phyloP scores from a whole-genome alignment of 129 eudicot genomes.

The Flaveria robusta region DNA sequence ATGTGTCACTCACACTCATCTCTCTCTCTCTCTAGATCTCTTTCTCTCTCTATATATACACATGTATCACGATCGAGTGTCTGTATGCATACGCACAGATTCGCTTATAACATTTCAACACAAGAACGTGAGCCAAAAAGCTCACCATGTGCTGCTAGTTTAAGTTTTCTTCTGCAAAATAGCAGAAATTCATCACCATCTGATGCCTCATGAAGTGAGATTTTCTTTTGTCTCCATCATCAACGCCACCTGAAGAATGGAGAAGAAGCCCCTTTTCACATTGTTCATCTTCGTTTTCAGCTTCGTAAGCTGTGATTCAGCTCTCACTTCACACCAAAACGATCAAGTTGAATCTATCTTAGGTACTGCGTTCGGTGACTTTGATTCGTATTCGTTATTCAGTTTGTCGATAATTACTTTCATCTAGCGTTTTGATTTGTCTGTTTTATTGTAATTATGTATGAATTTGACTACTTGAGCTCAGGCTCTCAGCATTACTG shows the following conservation, averaged over 20 bases:
- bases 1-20: constrained; percentile 3
- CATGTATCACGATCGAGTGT: background rate
- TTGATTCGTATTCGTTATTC: background rate
- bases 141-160: constrained; percentile 20
- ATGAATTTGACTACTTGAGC: background rate
- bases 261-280: constrained; percentile 21
- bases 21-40: constrained; percentile 11
- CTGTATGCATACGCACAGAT: background rate
- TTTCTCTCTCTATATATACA: background rate
- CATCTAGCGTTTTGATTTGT: background rate
- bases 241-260: constrained; percentile 27
- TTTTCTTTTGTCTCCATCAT: constrained; percentile 25
- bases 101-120: background rate
- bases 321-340: constrained; percentile 30
- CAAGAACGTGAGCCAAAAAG: background rate
- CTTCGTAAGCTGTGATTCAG: constrained; percentile 29
- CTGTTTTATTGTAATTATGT: background rate
- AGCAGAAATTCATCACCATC: constrained; percentile 15
- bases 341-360: constrained; percentile 47
- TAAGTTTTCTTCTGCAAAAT: constrained; percentile 14
- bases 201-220: constrained; percentile 33
- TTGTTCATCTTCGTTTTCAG: constrained; percentile 14
- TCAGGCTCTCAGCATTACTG: background rate
- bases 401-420: background rate
- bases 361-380: constrained; percentile 35